Conservation (phyloP, 2,329 filamentous ascomycete genomes). For the Dichotomopilus funicola region DNA sequence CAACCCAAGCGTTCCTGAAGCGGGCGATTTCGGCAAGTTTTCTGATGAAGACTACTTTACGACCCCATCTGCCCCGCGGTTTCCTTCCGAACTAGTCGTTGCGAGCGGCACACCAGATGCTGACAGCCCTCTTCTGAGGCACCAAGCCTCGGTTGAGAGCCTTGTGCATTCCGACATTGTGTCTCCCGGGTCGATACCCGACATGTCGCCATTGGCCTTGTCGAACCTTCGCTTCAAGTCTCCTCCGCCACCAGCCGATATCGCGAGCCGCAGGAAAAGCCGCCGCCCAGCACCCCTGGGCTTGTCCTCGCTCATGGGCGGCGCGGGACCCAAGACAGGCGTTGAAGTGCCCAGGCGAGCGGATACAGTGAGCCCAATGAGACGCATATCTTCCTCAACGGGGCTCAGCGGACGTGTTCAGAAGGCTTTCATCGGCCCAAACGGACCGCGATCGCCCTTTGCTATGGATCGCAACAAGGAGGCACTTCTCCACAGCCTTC, state of each 20-base stretch:
- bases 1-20: constrained; percentile 7
- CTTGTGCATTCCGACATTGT: constrained; percentile 24
- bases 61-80: constrained; percentile 12
- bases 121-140: constrained; percentile 9
- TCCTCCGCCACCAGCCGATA: constrained; percentile 44
- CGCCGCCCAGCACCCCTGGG: constrained; percentile 45
- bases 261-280: constrained; percentile 47
- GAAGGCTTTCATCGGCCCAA: constrained; percentile 29
- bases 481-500: constrained; percentile 34
- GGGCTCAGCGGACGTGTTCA: constrained; percentile 39
- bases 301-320: constrained; percentile 39
- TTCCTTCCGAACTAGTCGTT: constrained; percentile 20
- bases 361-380: constrained; percentile 44
- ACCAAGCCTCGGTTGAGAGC: constrained; percentile 16
- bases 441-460: constrained; percentile 38
- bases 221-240: constrained; percentile 39
- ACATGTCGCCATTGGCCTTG: constrained; percentile 26
- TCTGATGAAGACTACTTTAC: constrained; percentile 18
- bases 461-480: constrained; percentile 41
- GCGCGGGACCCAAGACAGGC: constrained; percentile 39
- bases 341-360: constrained; percentile 40
- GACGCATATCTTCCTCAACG: constrained; percentile 47
- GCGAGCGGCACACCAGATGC: constrained; percentile 2
- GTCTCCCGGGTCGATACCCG: constrained; percentile 28
- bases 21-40: constrained; percentile 12